Evolutionary conservation across 1,139 yeast species (phyloP).

Genomic region (Arxiozyma bovina): DNA sequence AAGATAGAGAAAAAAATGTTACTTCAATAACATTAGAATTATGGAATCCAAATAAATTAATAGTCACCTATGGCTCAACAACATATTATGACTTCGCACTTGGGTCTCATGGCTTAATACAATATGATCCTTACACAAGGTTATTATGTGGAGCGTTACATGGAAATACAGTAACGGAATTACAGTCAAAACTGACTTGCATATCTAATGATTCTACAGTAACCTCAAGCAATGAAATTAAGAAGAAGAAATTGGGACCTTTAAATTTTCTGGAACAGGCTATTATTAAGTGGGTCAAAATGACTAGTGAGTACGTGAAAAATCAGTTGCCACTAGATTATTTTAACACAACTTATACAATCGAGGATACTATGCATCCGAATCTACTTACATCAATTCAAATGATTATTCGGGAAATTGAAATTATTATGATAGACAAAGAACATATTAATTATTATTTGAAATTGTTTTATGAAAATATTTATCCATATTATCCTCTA

Average conservation of each 20-base stretch:
- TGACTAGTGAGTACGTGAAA: constrained; percentile 7
- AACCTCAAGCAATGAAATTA: neutral
- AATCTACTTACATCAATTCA: constrained; percentile 9
- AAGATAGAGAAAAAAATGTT: neutral
- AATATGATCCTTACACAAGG: constrained; percentile 14
- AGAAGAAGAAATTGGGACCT: constrained; percentile 6
- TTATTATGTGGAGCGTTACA: constrained; percentile 14
- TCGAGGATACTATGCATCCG: constrained; percentile 16
- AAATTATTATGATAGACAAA: constrained; percentile 7
- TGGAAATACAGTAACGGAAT: constrained; percentile 14
- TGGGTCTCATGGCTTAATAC: constrained; percentile 11
- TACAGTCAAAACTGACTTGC: constrained; percentile 6
- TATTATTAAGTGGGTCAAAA: constrained; percentile 14
- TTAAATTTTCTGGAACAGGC: constrained; percentile 14
- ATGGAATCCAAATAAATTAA: constrained; percentile 13
- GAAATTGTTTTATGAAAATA: constrained; percentile 14
- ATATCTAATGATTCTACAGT: constrained; percentile 3
- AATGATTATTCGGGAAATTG: constrained; percentile 11
- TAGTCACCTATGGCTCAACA: constrained; percentile 13
- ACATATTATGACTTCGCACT: constrained; percentile 15
- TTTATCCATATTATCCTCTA: constrained; percentile 20
- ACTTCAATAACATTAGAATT: constrained; percentile 4
- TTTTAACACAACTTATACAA: constrained; percentile 10
- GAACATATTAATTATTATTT: constrained; percentile 9
- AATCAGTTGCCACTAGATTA: constrained; percentile 12